Evolutionary conservation across 176 grass and related monocot species (phyloP), one percentile per base, ranked within the genome.

Genomic region (Tuctoria greenei): DNA sequence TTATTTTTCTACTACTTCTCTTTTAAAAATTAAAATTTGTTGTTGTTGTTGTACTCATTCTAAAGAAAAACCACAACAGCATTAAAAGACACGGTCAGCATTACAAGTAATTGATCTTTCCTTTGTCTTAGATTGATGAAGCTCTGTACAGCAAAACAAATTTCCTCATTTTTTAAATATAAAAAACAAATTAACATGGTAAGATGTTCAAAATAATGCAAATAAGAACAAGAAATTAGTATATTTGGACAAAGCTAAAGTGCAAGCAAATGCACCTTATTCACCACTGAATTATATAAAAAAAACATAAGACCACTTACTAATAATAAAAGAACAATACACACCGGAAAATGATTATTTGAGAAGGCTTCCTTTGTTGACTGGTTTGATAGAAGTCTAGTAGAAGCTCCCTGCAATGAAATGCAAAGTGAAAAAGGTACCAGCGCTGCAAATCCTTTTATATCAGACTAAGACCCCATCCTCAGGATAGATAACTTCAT

Each of bases 301-400:
- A n/a, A 74, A 62, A 68, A 15, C 23, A 39, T 39, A 41, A 51
- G 20, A 37, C 36, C 9, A 80, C 39, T 41, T 45, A 8, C 20
- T 65, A 74, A 16, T 20, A 63, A 27, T 14, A 77, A 28, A 20
- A 34, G 57, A 71, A 60, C 34, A 60, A 59, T 66, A 60, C 44
- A 70, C 23, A 93, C 87, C 91, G 87, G 74, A 93, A 93, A 74
- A 93, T 90, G 64, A 93, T 89, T 61, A 93, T 90, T 59, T 89
- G 87, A 20, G 58, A 17, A 39, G 91, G 91, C 64, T 93, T 93
- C 56, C 61, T 82, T 37, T 51, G 21, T 23, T 59, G n/a, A 72
- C 87, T 93, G 37, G 73, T 89, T 45, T 76, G 27, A 47, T 79
- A 93, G 68, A 93, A 89, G 64, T 93, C 90, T 28, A 87, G 37